phyloP scores from a whole-genome alignment of 202 grass and related monocot species.

The Zoysia matrella region DNA sequence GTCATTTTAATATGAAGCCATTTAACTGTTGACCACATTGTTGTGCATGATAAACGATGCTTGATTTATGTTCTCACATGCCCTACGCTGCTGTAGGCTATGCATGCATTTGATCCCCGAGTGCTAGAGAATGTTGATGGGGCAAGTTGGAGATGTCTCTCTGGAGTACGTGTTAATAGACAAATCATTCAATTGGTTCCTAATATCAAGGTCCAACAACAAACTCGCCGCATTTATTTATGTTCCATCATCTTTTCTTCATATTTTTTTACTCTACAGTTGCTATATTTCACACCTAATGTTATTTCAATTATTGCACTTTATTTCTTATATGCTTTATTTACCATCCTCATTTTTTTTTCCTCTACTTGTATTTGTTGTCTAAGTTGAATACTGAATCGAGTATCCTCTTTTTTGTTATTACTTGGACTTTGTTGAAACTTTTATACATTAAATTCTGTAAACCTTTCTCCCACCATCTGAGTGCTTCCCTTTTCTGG shows the following conservation, averaged over 20 bases:
- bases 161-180: slow-evolving; percentile 74
- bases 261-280: slow-evolving; percentile 11
- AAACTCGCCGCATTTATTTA: slow-evolving; percentile 34
- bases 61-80: slow-evolving; percentile 42
- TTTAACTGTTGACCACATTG: slow-evolving; percentile 9
- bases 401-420: slow-evolving; percentile 19
- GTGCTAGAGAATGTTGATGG: slow-evolving; percentile 57
- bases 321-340: slow-evolving; percentile 16
- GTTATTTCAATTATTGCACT: slow-evolving; percentile 25
- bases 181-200: slow-evolving; percentile 70
- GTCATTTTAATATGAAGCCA: not conserved
- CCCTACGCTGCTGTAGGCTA: slow-evolving; percentile 43
- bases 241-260: slow-evolving; percentile 13
- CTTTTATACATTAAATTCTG: slow-evolving; percentile 22
- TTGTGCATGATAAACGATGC: slow-evolving; percentile 23
- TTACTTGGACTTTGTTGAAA: slow-evolving; percentile 1
- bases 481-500: slow-evolving; percentile 31
- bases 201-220: slow-evolving; percentile 67
- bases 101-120: slow-evolving; percentile 59
- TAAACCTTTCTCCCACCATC: slow-evolving; percentile 6
- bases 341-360: slow-evolving; percentile 1
- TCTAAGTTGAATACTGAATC: slow-evolving; percentile 7
- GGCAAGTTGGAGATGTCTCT: slow-evolving; percentile 73
- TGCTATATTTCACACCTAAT: slow-evolving; percentile 6
- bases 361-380: not conserved